Evolutionary conservation across 495 filamentous ascomycete species (phyloP), one percentile per base, ranked within the genome.

Genomic region (Xylaria bambusicola): DNA sequence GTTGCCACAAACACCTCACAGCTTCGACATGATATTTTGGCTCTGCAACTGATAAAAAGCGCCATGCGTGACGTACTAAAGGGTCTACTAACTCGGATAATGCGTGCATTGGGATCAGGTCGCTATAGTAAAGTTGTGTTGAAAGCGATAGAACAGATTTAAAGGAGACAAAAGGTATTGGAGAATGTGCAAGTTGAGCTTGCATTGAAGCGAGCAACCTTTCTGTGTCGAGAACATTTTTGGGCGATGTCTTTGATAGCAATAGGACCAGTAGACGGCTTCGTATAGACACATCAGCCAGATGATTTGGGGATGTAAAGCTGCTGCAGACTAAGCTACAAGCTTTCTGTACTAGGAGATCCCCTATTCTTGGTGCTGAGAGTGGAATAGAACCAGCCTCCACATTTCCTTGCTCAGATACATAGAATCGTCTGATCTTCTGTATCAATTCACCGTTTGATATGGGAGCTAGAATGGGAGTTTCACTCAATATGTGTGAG

Each of bases 11-110:
- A 61, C 85, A 89, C 49, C 89, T 88, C 46, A 95, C 90, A 33
- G 91, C 86, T 71, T 98, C 93, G 21, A 98, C 91, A 69, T 96
- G 94, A 62, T 93, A 93, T 66, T 95, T 95, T 0, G 92, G 93
- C 56, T 86, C 87, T 18, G 86, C 75, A 21, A 90, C 86, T 0
- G 91, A 90, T 33, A 97, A 76, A 68, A 88, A 92, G 23, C 75
- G 62, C 93, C 93, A 98, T 0, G 93, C 77, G 58, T 85, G 79
- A 13, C 76, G 79, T 13, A 94, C 85, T 18, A 97, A 71, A 23
- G 82, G 76, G 10, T 86, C 79, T 17, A 93, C 82, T 17, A 93
- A 69, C 21, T 84, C 80, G 29, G 85, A 85, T 6, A 92, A 72
- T 52, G 88, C 80, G 41, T 79, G 67, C 45, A 78, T 73, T 45